phyloP scores from a whole-genome alignment of 306 rosid genomes.

The Luffa aegyptiaca region DNA sequence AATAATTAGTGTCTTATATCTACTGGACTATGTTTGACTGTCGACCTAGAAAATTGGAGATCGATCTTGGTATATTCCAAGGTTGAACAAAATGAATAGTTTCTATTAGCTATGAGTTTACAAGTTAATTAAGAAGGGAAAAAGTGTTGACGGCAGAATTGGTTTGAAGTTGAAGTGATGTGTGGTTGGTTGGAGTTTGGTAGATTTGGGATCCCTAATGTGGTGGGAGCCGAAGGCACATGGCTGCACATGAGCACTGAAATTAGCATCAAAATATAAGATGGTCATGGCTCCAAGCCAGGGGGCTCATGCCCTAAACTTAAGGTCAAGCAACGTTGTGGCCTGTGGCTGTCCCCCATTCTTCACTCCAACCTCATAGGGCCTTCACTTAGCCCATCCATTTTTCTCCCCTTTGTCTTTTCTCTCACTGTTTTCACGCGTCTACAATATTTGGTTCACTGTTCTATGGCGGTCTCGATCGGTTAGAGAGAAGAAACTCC shows the following conservation, averaged over 20 bases:
- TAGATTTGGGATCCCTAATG: background rate
- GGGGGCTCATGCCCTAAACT: background rate
- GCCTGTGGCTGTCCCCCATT: background rate
- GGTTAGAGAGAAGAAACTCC: no score
- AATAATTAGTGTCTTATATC: no score
- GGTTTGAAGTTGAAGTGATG: background rate
- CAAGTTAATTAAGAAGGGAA: background rate
- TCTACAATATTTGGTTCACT: no score
- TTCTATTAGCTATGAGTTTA: no score
- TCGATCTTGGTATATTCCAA: no score
- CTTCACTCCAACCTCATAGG: background rate
- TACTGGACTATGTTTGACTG: no score
- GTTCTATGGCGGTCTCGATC: no score
- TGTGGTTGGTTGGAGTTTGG: background rate
- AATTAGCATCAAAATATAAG: background rate
- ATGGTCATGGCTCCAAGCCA: background rate
- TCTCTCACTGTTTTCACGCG: background rate
- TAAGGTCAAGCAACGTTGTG: background rate
- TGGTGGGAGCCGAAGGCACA: background rate
- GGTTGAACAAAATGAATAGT: no score
- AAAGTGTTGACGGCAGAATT: background rate
- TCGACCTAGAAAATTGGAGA: no score
- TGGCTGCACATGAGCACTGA: background rate
- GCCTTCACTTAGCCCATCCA: background rate
- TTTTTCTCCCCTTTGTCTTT: background rate